Base-by-base conservation (phyloP, 192 early-diverging fungal genomes). In the Phycomyces blakesleeanus region DNA sequence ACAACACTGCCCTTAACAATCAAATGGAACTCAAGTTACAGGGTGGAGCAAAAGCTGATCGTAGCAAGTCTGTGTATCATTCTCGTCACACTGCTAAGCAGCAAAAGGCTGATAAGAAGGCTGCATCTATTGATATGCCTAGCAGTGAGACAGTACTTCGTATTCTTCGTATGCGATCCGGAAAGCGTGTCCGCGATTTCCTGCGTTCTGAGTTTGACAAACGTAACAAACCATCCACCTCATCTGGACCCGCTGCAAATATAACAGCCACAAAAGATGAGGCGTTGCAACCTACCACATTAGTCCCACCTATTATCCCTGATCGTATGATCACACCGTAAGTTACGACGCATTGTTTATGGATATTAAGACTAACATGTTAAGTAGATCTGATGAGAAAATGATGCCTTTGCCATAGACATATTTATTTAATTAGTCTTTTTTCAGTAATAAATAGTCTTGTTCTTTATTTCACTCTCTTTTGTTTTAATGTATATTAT, bases 81-180 rank as follows among this genome's bases (percentile, higher is more conserved):
- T 76, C 74, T 1, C 55, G 61, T 21, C 52, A 76, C 26, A 70
- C 68, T 0, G 69, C 69, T 24, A 72, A 34, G 50, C 72, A 52
- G 54, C 64, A 44, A 29, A 57, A 44, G 50, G 56, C 34, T 38
- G 68, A 11, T 15, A 54, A 5, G 18, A 61, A 54, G 62, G 61
- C 40, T 27, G 61, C 37, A 25, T 64, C 74, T 39, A 76, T 64
- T 42, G 68, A 76, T 52, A 21, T 76, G 15, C 81, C 81, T 8
- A 79, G 68, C 51, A 72, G 71, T 21, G 81, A 82, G 42, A 74
- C 78, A 10, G 68, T 82, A 5, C 39, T 82, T 21, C 68, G 81
- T 56, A 79, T 82, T 21, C 44, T 82, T 49, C 57, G 81, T 49
- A 78, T 80, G 78, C 73, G 78, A 24, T 42, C 56, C 12, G 81